phyloP scores from a whole-genome alignment of 2,329 filamentous ascomycete genomes.

The Boeremia lycopersici region DNA sequence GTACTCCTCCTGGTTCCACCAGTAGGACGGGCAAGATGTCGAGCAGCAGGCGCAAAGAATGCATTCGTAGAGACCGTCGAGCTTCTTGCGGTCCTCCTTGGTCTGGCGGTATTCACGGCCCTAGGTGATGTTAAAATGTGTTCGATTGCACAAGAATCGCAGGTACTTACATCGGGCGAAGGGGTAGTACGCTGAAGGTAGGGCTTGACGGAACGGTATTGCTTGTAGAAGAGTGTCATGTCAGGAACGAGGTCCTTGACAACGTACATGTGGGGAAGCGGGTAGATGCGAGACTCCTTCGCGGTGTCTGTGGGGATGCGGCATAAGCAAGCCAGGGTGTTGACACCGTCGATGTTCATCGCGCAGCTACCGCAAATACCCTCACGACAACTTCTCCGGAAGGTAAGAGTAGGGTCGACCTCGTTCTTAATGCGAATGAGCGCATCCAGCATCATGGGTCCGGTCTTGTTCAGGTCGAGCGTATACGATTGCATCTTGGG shows the following conservation, averaged over 20 bases:
- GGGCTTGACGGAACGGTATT: conserved; percentile 99
- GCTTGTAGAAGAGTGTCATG: conserved; percentile 99
- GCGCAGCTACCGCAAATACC: conserved; percentile 98
- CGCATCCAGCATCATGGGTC: conserved; percentile 97
- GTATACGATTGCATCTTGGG: conserved; percentile 94
- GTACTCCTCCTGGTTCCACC: conserved; percentile 99
- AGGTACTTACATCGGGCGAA: conserved; percentile 73
- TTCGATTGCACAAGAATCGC: neutral
- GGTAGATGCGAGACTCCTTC: conserved; percentile 92
- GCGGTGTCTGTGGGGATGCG: conserved; percentile 85
- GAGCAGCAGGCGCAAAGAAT: conserved; percentile 99
- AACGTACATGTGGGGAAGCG: conserved; percentile 96
- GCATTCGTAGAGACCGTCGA: conserved; percentile 98
- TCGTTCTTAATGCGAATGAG: conserved; percentile 99
- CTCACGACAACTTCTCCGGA: conserved; percentile 94
- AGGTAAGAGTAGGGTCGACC: conserved; percentile 93
- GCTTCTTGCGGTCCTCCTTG: conserved; percentile 91
- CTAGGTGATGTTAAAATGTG: conserved; percentile 54
- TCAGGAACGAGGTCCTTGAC: conserved; percentile 99
- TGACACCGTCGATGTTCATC: conserved; percentile 99
- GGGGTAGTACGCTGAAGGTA: conserved; percentile 92
- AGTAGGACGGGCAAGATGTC: conserved; percentile 99
- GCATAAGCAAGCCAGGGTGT: conserved; percentile 96
- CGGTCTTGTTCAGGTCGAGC: conserved; percentile 97
- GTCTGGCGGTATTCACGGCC: conserved; percentile 91